Base-by-base conservation (phyloP, 495 filamentous ascomycete species). In the Tuber indicum region DNA sequence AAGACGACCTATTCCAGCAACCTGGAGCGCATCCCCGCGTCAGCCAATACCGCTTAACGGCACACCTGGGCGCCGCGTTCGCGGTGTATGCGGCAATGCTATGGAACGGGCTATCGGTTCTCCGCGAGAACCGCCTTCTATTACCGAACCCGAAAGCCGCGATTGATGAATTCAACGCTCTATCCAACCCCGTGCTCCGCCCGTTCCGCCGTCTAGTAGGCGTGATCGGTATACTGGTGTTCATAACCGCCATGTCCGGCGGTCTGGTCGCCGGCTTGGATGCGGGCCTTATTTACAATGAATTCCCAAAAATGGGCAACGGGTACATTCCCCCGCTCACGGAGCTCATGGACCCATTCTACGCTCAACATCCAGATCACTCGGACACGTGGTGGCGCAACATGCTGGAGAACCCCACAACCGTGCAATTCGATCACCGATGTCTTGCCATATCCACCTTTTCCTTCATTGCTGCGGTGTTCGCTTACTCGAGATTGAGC, bases 211-310 rank as follows among this genome's bases (percentile, higher is more conserved):
- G 89, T 79, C 91, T 89, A 2, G 91, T 96, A 7, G 87, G 88
- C 5, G 91, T 87, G n/a, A 87, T 98, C 45, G 89, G 91, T 12
- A 85, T 86, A 8, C 88, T 98, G 75, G 91, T 97, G 74, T 97
- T 97, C 86, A 88, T 87, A 17, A 98, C 96, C 14, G 94, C 92
- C 76, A 91, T 99, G 86, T 98, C 96, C 5, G 96, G 96, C 71
- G 96, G 91, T 19, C 88, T 99, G 10, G 96, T 99, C 43, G 96
- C 96, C 2, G 96, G 96, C 44, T 89, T 99, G 39, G 96, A 99
- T 82, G 96, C 96, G 21, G 96, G 96, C 19, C 86, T 99, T 23
- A 97, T 99, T 83, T 99, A 99, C 86, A 98, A 98, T 83, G 93
- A 98, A 81, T 98, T 98, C 83, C 96, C 96, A 1, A 93, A 88